phyloP scores from a whole-genome alignment of 2,329 filamentous ascomycete species.

The Lasiodiplodia citricola region DNA sequence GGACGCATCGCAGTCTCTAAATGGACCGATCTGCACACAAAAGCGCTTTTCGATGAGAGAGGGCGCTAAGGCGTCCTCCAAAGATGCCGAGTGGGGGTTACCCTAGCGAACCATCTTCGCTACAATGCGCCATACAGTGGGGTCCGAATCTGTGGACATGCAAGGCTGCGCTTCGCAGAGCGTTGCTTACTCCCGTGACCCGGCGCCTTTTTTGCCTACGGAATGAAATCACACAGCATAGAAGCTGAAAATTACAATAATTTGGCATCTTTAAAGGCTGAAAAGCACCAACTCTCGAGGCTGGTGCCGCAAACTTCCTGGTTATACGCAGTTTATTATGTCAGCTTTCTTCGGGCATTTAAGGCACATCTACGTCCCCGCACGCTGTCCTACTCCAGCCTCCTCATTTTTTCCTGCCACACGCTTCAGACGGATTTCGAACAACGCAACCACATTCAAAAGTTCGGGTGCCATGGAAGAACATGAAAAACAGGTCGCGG shows the following conservation, averaged over 20 bases:
- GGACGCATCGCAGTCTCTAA: too few relatives aligned
- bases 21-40: too few relatives aligned
- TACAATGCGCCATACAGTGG: background rate
- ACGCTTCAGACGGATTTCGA: background rate
- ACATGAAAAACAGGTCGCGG: constrained; percentile 52
- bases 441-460: background rate
- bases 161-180: background rate
- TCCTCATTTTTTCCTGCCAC: background rate
- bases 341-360: background rate
- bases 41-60: background rate
- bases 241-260: background rate
- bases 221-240: background rate
- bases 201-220: background rate
- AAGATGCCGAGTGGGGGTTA: background rate
- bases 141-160: background rate
- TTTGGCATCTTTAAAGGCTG: too few relatives aligned
- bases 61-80: background rate
- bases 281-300: too few relatives aligned
- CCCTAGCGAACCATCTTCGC: background rate
- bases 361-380: background rate
- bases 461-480: constrained; percentile 36
- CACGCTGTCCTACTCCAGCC: constrained; percentile 2
- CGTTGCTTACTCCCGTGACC: background rate
- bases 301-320: background rate
- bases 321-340: background rate